Evolutionary conservation across 208 protist species (phyloP).

Genomic region (Trypanosoma lewisi): DNA sequence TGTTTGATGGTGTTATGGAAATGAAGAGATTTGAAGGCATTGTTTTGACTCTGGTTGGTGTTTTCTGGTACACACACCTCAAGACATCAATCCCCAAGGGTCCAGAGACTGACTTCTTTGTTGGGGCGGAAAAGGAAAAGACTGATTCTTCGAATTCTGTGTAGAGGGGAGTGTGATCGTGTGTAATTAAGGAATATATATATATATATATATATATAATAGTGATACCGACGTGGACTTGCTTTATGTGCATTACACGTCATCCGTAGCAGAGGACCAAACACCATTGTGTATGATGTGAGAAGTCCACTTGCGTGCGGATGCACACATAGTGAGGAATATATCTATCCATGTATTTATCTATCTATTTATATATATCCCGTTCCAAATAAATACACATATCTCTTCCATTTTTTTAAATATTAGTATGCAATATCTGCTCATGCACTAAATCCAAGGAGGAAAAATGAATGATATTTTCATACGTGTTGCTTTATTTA

Average conservation of each 20-base stretch:
- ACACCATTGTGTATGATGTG: too few species aligned
- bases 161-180: neutral
- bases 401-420: too few species aligned
- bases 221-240: too few species aligned
- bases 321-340: conserved; percentile 1
- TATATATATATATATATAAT: too few species aligned
- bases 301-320: neutral
- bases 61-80: conserved; percentile 85
- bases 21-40: conserved; percentile 43
- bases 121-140: conserved; percentile 22
- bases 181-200: neutral
- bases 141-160: conserved; percentile 15
- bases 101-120: neutral
- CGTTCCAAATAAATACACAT: too few species aligned
- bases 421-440: too few species aligned
- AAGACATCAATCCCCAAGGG: conserved; percentile 20
- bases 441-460: too few species aligned
- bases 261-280: too few species aligned
- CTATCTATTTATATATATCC: too few species aligned
- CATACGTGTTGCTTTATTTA: too few species aligned
- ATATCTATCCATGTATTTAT: conserved; percentile 4
- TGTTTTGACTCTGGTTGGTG: conserved; percentile 45
- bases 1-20: conserved; percentile 50
- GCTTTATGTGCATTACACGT: too few species aligned
- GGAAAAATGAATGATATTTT: too few species aligned